phyloP scores from a whole-genome alignment of 352 stramenopile species.

The Phytophthora tubulina region DNA sequence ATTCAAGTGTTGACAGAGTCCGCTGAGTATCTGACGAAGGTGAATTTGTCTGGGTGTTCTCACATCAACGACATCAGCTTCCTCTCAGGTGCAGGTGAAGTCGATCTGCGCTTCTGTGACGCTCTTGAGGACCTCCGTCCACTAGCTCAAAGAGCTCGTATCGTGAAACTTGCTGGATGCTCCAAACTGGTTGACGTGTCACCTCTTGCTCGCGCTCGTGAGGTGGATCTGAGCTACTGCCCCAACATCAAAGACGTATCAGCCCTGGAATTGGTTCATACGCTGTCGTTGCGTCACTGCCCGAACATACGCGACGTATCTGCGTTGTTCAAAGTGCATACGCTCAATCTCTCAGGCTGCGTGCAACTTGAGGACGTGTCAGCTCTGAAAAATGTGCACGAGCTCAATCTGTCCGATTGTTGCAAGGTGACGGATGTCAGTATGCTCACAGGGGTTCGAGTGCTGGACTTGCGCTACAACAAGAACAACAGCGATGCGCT shows the following conservation, averaged over 20 bases:
- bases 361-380: conserved; percentile 57
- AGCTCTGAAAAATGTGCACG: conserved; percentile 53
- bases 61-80: conserved; percentile 56
- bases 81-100: conserved; percentile 45
- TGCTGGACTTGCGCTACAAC: conserved; percentile 76
- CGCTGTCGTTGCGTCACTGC: conserved; percentile 72
- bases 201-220: conserved; percentile 51
- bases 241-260: conserved; percentile 61
- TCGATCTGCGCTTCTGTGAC: conserved; percentile 80
- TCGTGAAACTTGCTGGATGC: conserved; percentile 72
- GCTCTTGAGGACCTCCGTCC: conserved; percentile 57
- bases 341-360: conserved; percentile 72
- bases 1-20: conserved; percentile 46
- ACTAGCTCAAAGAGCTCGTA: conserved; percentile 36
- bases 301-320: conserved; percentile 57
- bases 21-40: conserved; percentile 23
- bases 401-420: conserved; percentile 76
- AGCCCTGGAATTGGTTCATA: conserved; percentile 56
- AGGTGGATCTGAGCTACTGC: conserved; percentile 77
- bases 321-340: conserved; percentile 52
- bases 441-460: conserved; percentile 66
- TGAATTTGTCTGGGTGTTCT: conserved; percentile 71
- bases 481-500: conserved; percentile 27
- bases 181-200: conserved; percentile 60
- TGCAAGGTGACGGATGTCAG: conserved; percentile 52